Evolutionary conservation across 495 filamentous ascomycete species (phyloP).

Genomic region (Neurospora hispaniola): DNA sequence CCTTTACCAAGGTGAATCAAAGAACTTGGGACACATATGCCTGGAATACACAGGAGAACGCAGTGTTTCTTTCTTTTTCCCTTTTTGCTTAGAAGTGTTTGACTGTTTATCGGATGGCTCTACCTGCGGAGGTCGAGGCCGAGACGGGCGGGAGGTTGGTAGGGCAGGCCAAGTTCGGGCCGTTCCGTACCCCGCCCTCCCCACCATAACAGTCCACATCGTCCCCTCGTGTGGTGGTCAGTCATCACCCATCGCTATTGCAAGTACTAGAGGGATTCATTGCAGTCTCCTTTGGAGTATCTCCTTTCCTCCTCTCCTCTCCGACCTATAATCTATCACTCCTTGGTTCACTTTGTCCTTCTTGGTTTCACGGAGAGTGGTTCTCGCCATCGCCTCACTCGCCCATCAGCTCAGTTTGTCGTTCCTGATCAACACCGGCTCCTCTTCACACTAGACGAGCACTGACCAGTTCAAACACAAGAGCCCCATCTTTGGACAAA

Average conservation of each 20-base stretch:
- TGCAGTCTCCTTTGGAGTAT: background rate
- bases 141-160: background rate
- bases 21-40: background rate
- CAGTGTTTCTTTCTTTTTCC: background rate
- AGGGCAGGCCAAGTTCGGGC: background rate
- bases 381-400: background rate
- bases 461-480: background rate
- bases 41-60: background rate
- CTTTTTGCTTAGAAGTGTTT: background rate
- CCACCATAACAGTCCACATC: background rate
- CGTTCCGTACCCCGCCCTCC: background rate
- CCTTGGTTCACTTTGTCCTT: background rate
- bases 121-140: background rate
- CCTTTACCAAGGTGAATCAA: background rate
- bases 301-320: background rate
- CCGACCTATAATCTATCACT: background rate
- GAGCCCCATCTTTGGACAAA: background rate
- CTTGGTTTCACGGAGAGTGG: background rate
- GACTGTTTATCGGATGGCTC: background rate
- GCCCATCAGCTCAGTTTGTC: background rate
- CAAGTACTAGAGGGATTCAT: background rate
- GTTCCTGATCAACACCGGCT: background rate
- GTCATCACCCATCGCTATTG: background rate
- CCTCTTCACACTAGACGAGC: background rate
- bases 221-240: background rate